Conservation (phyloP, 2,329 filamentous ascomycete genomes). For the Magnaporthiopsis incrustans region DNA sequence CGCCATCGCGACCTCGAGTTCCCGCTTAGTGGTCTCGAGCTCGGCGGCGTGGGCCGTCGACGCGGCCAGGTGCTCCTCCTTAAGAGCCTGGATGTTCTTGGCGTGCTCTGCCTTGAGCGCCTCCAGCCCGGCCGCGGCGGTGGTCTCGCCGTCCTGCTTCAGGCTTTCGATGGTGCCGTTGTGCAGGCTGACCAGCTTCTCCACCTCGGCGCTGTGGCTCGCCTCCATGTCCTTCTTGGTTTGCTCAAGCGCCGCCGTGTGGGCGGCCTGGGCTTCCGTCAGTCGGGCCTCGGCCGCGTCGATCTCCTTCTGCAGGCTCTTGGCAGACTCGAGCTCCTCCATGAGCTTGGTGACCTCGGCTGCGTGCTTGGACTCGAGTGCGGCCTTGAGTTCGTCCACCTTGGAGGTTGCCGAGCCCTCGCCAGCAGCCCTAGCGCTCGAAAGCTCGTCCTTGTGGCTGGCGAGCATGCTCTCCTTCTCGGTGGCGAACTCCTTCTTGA, state of each 20-base stretch:
- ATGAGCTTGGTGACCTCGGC: constrained; percentile 28
- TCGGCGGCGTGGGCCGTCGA: constrained; percentile 32
- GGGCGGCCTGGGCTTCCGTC: constrained; percentile 24
- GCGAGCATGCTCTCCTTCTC: constrained; percentile 28
- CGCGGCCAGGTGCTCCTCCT: constrained; percentile 22
- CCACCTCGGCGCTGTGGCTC: constrained; percentile 35
- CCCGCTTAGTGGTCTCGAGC: constrained; percentile 26
- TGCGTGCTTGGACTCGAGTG: constrained; percentile 25
- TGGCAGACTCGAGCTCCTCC: constrained; percentile 23
- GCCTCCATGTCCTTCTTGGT: constrained; percentile 32
- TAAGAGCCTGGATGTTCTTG: constrained; percentile 33
- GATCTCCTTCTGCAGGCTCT: constrained; percentile 22
- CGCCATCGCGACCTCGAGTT: constrained; percentile 28
- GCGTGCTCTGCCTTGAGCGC: constrained; percentile 23
- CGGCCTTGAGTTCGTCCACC: constrained; percentile 25
- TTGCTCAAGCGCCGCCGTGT: constrained; percentile 27
- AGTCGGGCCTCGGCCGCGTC: constrained; percentile 23
- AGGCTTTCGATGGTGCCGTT: constrained; percentile 36
- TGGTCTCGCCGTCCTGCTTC: constrained; percentile 36
- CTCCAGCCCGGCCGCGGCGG: constrained; percentile 22
- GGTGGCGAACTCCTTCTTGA: constrained; percentile 32
- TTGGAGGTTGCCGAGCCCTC: constrained; percentile 21
- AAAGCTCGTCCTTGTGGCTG: constrained; percentile 23
- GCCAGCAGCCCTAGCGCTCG: constrained; percentile 17
- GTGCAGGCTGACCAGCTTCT: constrained; percentile 34